Conservation (phyloP, 805 yeast genomes). For the Ogataea ganodermae region DNA sequence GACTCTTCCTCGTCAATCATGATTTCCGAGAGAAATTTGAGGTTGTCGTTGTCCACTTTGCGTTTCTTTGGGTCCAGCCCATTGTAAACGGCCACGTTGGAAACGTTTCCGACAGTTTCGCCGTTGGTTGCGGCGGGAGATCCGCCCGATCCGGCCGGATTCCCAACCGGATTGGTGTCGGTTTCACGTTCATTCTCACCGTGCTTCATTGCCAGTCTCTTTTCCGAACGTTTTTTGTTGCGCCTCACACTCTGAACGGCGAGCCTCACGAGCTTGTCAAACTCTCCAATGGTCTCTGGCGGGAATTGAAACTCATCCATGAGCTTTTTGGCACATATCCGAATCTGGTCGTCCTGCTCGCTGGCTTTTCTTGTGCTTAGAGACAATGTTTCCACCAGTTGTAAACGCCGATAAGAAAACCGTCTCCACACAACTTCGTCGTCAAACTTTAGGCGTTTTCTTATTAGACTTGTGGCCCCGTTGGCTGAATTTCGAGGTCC, state of each 20-base stretch:
- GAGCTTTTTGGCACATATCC: conserved; percentile 73
- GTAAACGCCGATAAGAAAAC: conserved; percentile 87
- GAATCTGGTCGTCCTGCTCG: conserved; percentile 86
- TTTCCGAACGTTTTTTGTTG: conserved; percentile 70
- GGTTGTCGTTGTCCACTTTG: conserved; percentile 22
- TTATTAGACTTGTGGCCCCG: conserved; percentile 45
- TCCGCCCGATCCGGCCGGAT: background rate
- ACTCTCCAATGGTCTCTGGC: conserved; percentile 60
- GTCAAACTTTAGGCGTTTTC: conserved; percentile 65
- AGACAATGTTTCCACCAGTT: conserved; percentile 75
- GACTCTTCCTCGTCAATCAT: conserved; percentile 33
- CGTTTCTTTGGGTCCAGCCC: conserved; percentile 2
- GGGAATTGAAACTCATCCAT: conserved; percentile 78
- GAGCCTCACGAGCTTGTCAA: conserved; percentile 86
- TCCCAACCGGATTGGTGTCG: background rate
- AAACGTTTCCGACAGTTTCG: background rate
- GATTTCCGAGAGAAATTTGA: conserved; percentile 30
- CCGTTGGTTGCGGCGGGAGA: background rate
- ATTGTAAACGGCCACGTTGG: background rate
- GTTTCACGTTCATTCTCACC: conserved; percentile 11
- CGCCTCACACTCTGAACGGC: conserved; percentile 93
- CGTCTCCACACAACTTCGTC: conserved; percentile 88
- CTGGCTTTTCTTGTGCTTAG: conserved; percentile 73
- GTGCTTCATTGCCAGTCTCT: conserved; percentile 34
- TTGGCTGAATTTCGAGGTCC: conserved; percentile 16